Evolutionary conservation across 305 asterid species (phyloP).

Genomic region (Monarda citriodora): DNA sequence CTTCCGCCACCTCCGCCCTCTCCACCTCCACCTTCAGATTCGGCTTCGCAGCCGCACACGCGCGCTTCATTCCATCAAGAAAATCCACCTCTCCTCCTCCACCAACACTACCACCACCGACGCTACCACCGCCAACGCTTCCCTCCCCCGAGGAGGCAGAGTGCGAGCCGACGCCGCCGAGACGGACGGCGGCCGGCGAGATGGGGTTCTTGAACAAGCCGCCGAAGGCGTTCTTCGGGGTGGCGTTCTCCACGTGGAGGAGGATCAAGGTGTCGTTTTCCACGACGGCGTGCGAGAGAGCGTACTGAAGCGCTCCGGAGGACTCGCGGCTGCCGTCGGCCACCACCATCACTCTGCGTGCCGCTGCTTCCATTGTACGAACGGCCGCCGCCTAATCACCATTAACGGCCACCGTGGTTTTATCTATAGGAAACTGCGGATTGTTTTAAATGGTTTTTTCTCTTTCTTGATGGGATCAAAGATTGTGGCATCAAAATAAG

Average conservation of each 20-base stretch:
- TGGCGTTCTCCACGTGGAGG: constrained; percentile 52
- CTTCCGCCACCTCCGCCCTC: constrained; percentile 55
- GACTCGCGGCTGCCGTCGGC: constrained; percentile 78
- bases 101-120: no score
- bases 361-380: constrained; percentile 34
- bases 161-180: constrained; percentile 17
- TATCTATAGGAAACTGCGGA: constrained; percentile 8
- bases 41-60: constrained; percentile 47
- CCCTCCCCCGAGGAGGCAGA: constrained; percentile 16
- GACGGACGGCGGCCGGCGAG: constrained; percentile 15
- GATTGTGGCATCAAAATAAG: neutral
- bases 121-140: constrained; percentile 11
- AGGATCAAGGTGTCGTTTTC: constrained; percentile 60
- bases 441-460: neutral
- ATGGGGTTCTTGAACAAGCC: constrained; percentile 42
- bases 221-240: constrained; percentile 57
- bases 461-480: constrained; percentile 8
- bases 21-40: constrained; percentile 43
- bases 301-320: constrained; percentile 68
- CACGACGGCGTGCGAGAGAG: constrained; percentile 59
- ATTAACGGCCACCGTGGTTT: constrained; percentile 15
- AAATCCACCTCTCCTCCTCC: constrained; percentile 36
- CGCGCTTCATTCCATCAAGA: constrained; percentile 56
- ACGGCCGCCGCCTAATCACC: constrained; percentile 22
- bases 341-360: constrained; percentile 75